A percentile compares a stretch with the other conserved stretches of the same genome.
phyloP scores from a whole-genome alignment of 768 basidiomycete species.

The Myochromella boudieri region DNA sequence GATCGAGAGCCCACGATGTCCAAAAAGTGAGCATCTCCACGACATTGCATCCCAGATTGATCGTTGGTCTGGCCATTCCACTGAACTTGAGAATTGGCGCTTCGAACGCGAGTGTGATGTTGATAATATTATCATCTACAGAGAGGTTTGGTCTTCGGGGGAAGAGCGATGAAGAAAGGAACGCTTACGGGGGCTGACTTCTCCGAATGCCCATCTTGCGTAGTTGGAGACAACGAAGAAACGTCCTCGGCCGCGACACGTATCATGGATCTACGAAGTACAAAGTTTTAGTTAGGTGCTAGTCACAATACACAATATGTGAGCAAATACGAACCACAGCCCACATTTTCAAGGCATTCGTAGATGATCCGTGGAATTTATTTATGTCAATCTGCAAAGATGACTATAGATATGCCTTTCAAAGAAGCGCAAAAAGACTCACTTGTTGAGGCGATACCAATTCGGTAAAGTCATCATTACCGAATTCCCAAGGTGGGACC shows the following conservation, averaged over 20 bases:
- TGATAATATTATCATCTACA: conserved; percentile 11
- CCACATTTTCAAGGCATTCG: conserved; percentile 22
- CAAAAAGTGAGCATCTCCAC: conserved; percentile 22
- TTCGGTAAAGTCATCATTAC: conserved; percentile 19
- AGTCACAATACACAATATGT: not conserved
- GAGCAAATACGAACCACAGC: conserved; percentile 23
- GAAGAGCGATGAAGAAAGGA: not conserved
- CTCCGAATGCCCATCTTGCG: conserved; percentile 24
- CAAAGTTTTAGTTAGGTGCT: too few relatives aligned
- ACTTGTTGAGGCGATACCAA: conserved; percentile 17
- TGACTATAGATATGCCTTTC: not conserved
- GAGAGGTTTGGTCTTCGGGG: not conserved
- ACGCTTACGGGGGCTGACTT: conserved; percentile 17
- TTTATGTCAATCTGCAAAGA: conserved; percentile 15
- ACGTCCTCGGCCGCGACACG: conserved; percentile 20
- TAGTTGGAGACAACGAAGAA: conserved; percentile 26
- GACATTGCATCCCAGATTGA: conserved; percentile 13
- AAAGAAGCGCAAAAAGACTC: conserved; percentile 1
- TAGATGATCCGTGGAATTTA: conserved; percentile 13
- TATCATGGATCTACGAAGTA: conserved; percentile 20
- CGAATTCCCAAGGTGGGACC: conserved; percentile 24
- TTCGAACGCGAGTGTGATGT: conserved; percentile 17
- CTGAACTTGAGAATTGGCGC: conserved; percentile 14
- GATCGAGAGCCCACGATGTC: conserved; percentile 11
- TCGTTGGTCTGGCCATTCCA: conserved; percentile 8